Evolutionary conservation across 352 stramenopile genomes (phyloP), one percentile per base, ranked within the genome.

Genomic region (Pythium coloratum): DNA sequence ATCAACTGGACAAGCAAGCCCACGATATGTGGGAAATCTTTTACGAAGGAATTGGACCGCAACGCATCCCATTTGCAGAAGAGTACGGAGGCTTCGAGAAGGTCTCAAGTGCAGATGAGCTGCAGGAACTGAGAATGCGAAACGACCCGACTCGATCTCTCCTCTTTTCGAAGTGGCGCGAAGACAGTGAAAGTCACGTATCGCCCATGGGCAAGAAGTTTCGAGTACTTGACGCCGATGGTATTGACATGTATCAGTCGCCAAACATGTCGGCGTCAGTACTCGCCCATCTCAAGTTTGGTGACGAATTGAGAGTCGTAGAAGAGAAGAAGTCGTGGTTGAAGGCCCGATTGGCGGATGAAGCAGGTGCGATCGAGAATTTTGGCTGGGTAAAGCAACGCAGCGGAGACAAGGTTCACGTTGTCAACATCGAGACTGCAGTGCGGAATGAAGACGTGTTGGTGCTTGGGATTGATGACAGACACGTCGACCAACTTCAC

Each of bases 11-110:
- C 42, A 76, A 77, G 40, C 76, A 80, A 24, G 76, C 80, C 3
- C 85, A 89, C 26, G 72, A 88, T 33, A 49, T 91, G 36, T 91
- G 83, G 70, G 82, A 92, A 33, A 81, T 86, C 1, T 62, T 91
- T 40, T 89, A 91, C 34, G 86, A 94, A 55, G 82, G 82, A 20
- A 78, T 77, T 54, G 74, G 75, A 36, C 55, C 65, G 6, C 82
- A 92, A 33, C 66, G 73, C 13, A 55, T 24, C 9, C 86, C 83
- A 8, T 71, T 73, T 26, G 53, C 65, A 0, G 71, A 66, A 44
- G 82, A 90, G 42, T 91, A 90, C 66, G 77, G 86, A 32, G 77
- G 77, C 0, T 89, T 77, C 60, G 73, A 81, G 9, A 61, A 51
- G 18, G 72, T 85, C 32, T 50, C 42, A 13, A 58, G 24, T 12